Percentiles rank a stretch among this genome's conserved stretches.
Conservation (phyloP, 2,329 filamentous ascomycete genomes). For the Aspergillus japonicus region DNA sequence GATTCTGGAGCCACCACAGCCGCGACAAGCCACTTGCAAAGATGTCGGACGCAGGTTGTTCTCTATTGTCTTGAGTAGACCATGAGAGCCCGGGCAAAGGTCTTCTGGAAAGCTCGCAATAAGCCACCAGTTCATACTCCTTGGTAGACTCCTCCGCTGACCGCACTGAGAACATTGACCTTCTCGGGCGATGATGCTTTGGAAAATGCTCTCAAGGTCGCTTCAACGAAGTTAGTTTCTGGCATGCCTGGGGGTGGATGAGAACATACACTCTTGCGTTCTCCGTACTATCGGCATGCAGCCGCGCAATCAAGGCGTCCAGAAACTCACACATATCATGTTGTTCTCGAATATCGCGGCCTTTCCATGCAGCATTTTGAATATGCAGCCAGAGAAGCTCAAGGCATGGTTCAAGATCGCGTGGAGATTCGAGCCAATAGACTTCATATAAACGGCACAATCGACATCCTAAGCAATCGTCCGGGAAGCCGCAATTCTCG, state of each 20-base stretch:
- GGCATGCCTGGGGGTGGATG: background rate
- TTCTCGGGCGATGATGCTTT: background rate
- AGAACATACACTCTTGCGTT: background rate
- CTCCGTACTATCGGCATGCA: background rate
- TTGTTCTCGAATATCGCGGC: background rate
- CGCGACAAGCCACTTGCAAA: background rate
- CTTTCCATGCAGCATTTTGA: background rate
- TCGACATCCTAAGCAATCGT: constrained; percentile 16
- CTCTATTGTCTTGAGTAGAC: background rate
- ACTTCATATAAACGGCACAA: constrained; percentile 12
- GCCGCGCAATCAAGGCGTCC: constrained; percentile 9
- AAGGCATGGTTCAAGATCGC: background rate
- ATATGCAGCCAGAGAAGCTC: constrained; percentile 9
- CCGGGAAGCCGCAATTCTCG: background rate
- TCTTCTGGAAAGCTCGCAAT: background rate
- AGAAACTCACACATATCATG: constrained; percentile 23
- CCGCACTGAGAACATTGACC: background rate
- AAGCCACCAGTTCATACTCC: background rate
- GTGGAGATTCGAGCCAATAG: constrained; percentile 17
- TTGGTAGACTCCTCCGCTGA: background rate
- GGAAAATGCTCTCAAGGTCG: background rate
- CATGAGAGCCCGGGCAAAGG: background rate
- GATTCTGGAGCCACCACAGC: background rate
- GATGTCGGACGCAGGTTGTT: background rate
- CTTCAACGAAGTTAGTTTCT: background rate